Conservation (phyloP, 2,329 filamentous ascomycete species). For the Penicillium vulpinum region DNA sequence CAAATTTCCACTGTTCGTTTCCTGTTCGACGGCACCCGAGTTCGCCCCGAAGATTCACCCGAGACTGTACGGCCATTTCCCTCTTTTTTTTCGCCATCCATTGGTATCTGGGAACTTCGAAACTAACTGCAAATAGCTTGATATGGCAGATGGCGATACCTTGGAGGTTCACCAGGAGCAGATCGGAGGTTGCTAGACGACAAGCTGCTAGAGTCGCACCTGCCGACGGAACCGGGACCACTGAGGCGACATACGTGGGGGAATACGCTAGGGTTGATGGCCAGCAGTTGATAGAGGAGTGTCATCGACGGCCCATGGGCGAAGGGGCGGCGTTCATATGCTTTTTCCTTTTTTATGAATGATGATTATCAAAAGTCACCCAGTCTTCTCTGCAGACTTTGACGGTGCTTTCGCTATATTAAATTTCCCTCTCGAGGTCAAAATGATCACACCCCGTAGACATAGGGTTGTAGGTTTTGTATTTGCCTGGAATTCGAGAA, state of each 20-base stretch:
- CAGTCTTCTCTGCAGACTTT: slow-evolving; percentile 5
- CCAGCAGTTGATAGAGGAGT: background rate
- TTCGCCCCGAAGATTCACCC: slow-evolving; percentile 84
- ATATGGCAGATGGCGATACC: slow-evolving; percentile 94
- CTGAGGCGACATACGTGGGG: background rate
- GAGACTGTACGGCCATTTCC: slow-evolving; percentile 69
- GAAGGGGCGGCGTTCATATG: slow-evolving; percentile 11
- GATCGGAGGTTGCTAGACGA: slow-evolving; percentile 66
- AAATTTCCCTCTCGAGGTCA: background rate
- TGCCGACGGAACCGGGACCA: background rate
- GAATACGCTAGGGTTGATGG: background rate
- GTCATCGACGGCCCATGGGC: slow-evolving; percentile 6
- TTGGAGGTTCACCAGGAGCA: slow-evolving; percentile 98
- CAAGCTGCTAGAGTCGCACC: background rate
- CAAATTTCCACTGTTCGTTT: slow-evolving; percentile 81
- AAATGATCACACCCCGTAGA: background rate
- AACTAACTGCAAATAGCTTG: slow-evolving; percentile 62
- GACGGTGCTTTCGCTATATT: slow-evolving; percentile 9
- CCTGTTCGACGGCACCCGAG: slow-evolving; percentile 91
- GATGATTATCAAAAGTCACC: slow-evolving; percentile 21
- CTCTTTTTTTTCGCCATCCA: background rate
- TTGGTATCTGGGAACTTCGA: slow-evolving; percentile 14
- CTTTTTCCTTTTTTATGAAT: slow-evolving; percentile 19
- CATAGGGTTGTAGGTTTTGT: too few species aligned
- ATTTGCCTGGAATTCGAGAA: background rate